Base-by-base conservation (phyloP, 345 rosid species). In the Salix arbutifolia region DNA sequence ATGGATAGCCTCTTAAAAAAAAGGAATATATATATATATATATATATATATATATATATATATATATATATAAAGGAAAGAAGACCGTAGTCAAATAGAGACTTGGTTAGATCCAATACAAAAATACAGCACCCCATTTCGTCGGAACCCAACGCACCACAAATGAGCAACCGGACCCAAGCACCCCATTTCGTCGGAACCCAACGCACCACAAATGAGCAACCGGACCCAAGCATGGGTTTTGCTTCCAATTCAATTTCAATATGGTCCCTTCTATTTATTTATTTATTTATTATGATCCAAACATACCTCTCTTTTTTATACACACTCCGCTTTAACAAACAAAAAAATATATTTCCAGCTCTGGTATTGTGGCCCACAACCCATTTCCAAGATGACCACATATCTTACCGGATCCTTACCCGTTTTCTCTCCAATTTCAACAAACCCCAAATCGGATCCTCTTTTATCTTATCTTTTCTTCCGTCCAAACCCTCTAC, bases 391-490 rank as follows among this genome's bases (percentile, higher is more conserved):
- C 37, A 35, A 35, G 1, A 35, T 35, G 37, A 35, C 37, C 37
- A 0, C 1, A 6, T 30, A 73, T 30, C 46, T 31, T 6, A 60
- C 70, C 76, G 67, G 80, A 71, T 77, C 71, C 53, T 65, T 28
- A 16, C 65, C 76, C 74, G 60, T 23, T 70, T 53, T 50, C 21
- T 38, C 62, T n/a, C 42, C 28, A 31, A 76, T 58, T 1, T 58
- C 73, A 66, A 78, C 60, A 73, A 35, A 71, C 26, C n/a, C 12
- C 8, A 6, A 42, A 23, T 30, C 86, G 87, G 87, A 78, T 82
- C 85, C 74, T 74, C 67, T 26, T 35, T 35, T 37, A 18, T 21
- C 70, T 53, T 64, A 28, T 60, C 76, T 72, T 61, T 64, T 58
- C 42, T 75, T 67, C 67, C 74, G 40, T 76, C 73, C 31, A 70